Conservation (phyloP, 2,329 filamentous ascomycete genomes). For the Blastomyces silverae region DNA sequence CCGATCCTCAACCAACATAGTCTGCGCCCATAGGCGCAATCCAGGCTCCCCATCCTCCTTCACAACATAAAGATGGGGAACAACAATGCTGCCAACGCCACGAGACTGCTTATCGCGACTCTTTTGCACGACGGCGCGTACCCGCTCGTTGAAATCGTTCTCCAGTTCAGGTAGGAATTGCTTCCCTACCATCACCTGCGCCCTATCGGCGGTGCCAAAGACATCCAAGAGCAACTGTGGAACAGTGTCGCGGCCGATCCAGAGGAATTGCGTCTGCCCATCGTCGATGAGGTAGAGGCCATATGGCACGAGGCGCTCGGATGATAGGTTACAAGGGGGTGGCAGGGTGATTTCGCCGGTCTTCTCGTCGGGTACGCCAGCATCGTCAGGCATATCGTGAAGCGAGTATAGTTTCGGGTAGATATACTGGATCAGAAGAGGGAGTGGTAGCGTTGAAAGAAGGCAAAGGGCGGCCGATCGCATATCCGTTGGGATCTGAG, state of each 20-base stretch:
- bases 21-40: slow-evolving; percentile 94
- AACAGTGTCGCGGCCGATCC: slow-evolving; percentile 89
- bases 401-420: slow-evolving; percentile 78
- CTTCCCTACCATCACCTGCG: slow-evolving; percentile 85
- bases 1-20: slow-evolving; percentile 86
- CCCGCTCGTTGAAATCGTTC: slow-evolving; percentile 92
- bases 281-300: slow-evolving; percentile 96
- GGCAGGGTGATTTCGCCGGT: slow-evolving; percentile 87
- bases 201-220: slow-evolving; percentile 78
- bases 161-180: slow-evolving; percentile 77
- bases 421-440: slow-evolving; percentile 88
- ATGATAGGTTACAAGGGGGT: slow-evolving; percentile 76
- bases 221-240: slow-evolving; percentile 83
- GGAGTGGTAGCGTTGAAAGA: slow-evolving; percentile 86
- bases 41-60: slow-evolving; percentile 94
- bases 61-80: slow-evolving; percentile 87
- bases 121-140: slow-evolving; percentile 86
- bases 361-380: slow-evolving; percentile 74
- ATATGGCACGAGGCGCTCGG: slow-evolving; percentile 77
- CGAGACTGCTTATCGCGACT: slow-evolving; percentile 78
- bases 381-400: slow-evolving; percentile 93
- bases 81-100: slow-evolving; percentile 85
- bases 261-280: slow-evolving; percentile 94
- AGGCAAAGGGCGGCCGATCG: slow-evolving; percentile 86
- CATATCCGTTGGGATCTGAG: slow-evolving; percentile 89